A percentile compares a stretch with the other conserved stretches of the same genome.
These are phyloP conservation scores for Barnettozyma hawaiiensis DNA, from an alignment of 1,139 yeast genomes.

Conservation along the genomic window DNA sequence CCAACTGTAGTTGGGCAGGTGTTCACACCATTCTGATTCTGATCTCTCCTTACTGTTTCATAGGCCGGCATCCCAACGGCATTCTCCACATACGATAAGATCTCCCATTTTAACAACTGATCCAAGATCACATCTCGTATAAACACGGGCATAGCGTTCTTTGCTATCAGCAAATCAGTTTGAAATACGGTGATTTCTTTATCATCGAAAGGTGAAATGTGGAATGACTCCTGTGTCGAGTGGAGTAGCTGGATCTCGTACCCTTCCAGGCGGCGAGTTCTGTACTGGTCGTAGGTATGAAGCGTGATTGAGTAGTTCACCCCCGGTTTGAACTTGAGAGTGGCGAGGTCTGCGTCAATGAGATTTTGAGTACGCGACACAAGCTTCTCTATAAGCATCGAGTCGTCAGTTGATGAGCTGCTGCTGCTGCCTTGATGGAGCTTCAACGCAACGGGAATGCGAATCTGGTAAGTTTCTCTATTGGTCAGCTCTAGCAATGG, in stretches of 20 bases:
- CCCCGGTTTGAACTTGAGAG: background rate
- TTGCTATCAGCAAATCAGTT: constrained; percentile 8
- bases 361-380: constrained; percentile 1
- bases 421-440: background rate
- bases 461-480: background rate
- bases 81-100: constrained; percentile 3
- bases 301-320: background rate
- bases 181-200: constrained; percentile 2
- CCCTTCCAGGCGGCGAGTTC: background rate
- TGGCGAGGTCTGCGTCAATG: background rate
- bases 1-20: too few relatives aligned
- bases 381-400: background rate
- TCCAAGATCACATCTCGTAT: constrained; percentile 4
- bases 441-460: constrained; percentile 1
- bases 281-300: background rate
- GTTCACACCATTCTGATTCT: background rate
- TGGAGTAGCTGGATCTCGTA: constrained; percentile 6
- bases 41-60: background rate
- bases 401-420: background rate
- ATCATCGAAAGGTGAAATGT: constrained; percentile 9
- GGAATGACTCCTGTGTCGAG: constrained; percentile 6
- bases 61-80: background rate
- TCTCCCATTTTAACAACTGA: constrained; percentile 6
- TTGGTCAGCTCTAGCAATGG: background rate
- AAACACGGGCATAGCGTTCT: constrained; percentile 5